Evolutionary conservation across 305 asterid species (phyloP), one percentile per base, ranked within the genome.

Genomic region (Fraxinus velutina): DNA sequence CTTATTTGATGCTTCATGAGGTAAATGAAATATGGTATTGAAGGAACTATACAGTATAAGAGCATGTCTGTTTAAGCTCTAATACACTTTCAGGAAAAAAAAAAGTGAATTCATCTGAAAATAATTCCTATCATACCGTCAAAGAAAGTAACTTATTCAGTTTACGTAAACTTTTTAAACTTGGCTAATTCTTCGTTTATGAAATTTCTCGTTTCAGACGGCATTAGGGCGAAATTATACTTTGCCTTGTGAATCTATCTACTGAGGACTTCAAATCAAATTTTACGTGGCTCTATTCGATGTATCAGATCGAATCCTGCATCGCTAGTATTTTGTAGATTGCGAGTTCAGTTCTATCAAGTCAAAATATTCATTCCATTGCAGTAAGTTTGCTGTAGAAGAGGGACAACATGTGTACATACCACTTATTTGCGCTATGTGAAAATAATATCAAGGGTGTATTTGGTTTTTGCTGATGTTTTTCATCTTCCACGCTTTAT

Each of bases 1-100:
- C 98, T 91, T 81, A 86, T 91, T 82, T 91, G 87, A 90, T 80
- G 32, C 73, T 22, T 80, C 24, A 60, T 32, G 19, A 78, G 87
- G 85, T 79, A 73, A 34, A 15, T n/a, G 22, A 70, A 70, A 2
- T 34, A 8, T 79, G 36, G 1, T 6, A 13, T 30, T 17, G 1
- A 64, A 15, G 34, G 10, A 74, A 74, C 73, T 9, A 66, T 24
- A 4, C 36, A 66, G 6, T 5, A 66, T 9, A 22, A 15, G 64
- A 52, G 64, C 8, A 52, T 1, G 22, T 52, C 62, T 10, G 34
- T 64, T 6, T 9, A 64, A 64, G n/a, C 30, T 21, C 12, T 6
- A 21, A 27, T 12, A 12, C 2, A 6, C 10, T 55, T 64, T 24
- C 10, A 3, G 27, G 17, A 2, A 10, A 21, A 17, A 62, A 24